Base-by-base conservation (phyloP, 768 basidiomycete genomes). In the Boletus eberwhitei region DNA sequence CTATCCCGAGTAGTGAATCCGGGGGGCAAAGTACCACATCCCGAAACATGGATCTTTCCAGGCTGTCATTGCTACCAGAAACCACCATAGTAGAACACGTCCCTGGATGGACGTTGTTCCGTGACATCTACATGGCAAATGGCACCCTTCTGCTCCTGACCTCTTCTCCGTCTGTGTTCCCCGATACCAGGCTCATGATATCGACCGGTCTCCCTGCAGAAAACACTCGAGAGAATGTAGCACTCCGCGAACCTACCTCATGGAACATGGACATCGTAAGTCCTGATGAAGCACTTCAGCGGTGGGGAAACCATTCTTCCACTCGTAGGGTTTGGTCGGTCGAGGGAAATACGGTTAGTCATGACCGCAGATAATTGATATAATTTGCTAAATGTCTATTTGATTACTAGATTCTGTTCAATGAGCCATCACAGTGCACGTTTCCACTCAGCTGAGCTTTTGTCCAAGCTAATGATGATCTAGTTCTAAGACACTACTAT, bases 41-140 rank as follows among this genome's bases (percentile, higher is more conserved):
- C 43, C 34, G 8, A 17, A 42, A 19, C 8, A 36, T 12, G n/a
- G 37, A 48, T 32, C 22, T 59, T 50, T 58, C 55, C 22, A 53
- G 50, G 7, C 48, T 57, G 16, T 52, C 56, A 34, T 55, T 34
- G 17, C 50, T 87, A 4, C 83, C 83, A 0, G 72, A 76, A 43
- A 88, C 87, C 0, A 73, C 77, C 14, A 64, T 90, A 29, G 68
- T 84, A 13, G 76, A 81, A 22, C 88, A 90, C 52, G 85, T 84
- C 5, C 85, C 85, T 29, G 91, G 92, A 38, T 94, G 92, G 90
- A 93, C 93, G 0, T 71, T 93, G 32, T 91, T 90, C 69, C 79
- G 79, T 26, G 85, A 93, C 66, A 66, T 95, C 5, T 95, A 95
- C 78, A 79, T 93, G 83, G 81, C 85, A 44, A 88, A 92, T 58